Evolutionary conservation across 768 basidiomycete genomes (phyloP).

Genomic region (Tulasnella calospora): DNA sequence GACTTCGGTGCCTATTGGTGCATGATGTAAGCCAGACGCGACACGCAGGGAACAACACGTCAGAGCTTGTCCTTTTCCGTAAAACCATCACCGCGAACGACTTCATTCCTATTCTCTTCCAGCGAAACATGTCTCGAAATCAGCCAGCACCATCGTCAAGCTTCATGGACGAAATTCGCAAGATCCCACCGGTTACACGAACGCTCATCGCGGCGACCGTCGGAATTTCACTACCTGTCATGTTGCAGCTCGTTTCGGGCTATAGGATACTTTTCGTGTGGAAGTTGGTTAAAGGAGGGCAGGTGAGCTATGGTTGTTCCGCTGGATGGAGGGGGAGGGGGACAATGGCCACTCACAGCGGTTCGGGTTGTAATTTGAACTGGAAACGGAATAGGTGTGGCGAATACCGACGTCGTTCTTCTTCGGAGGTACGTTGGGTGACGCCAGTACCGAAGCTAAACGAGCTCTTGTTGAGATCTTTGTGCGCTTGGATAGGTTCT

Average conservation of each 20-base stretch:
- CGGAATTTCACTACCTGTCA: constrained; percentile 53
- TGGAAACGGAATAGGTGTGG: constrained; percentile 52
- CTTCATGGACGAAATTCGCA: constrained; percentile 52
- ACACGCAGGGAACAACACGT: too few species aligned
- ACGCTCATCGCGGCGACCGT: constrained; percentile 58
- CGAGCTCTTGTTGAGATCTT: not conserved
- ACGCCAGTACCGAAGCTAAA: too few species aligned
- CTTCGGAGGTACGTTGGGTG: constrained; percentile 58
- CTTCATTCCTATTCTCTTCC: too few species aligned
- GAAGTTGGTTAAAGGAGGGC: constrained; percentile 45
- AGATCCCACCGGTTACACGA: constrained; percentile 81
- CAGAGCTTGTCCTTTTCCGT: too few species aligned
- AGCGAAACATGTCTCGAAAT: constrained; percentile 11
- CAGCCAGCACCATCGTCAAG: not conserved
- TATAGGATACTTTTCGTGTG: constrained; percentile 55
- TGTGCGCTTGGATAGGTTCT: too few species aligned
- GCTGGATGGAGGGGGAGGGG: too few species aligned
- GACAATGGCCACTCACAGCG: not conserved
- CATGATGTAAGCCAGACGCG: too few species aligned
- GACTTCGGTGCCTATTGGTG: not conserved
- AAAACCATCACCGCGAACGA: too few species aligned
- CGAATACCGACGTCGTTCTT: constrained; percentile 69
- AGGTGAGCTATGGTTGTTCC: constrained; percentile 46
- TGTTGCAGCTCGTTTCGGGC: constrained; percentile 50
- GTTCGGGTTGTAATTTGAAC: constrained; percentile 9